Conservation (phyloP, 1,139 yeast genomes). For the Pneumocystis carinii region DNA sequence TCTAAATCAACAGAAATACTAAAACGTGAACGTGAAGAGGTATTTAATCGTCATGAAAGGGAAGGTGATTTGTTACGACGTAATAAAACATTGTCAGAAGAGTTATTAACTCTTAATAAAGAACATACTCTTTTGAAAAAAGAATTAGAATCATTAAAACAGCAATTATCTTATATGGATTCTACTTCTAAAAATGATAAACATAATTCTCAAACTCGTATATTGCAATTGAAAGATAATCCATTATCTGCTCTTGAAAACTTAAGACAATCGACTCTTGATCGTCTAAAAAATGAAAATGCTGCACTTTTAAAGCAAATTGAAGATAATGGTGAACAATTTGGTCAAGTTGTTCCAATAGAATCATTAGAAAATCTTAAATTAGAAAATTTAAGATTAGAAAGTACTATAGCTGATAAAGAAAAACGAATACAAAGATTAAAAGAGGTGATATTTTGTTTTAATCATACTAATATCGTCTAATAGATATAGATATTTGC, state of each 20-base stretch:
- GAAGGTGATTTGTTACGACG: constrained; percentile 11
- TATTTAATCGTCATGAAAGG: constrained; percentile 20
- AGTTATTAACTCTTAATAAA: constrained; percentile 22
- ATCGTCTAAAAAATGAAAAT: constrained; percentile 45
- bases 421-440: constrained; percentile 47
- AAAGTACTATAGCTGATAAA: constrained; percentile 36
- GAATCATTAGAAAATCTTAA: constrained; percentile 52
- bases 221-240: constrained; percentile 51
- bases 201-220: constrained; percentile 32
- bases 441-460: constrained; percentile 29
- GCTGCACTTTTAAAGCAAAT: constrained; percentile 31
- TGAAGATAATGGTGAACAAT: constrained; percentile 16
- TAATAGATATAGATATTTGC: constrained; percentile 27
- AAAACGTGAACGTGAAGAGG: constrained; percentile 24
- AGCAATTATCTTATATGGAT: constrained; percentile 21
- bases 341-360: constrained; percentile 34
- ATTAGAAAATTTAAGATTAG: constrained; percentile 37
- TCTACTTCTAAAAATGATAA: constrained; percentile 23
- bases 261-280: constrained; percentile 41
- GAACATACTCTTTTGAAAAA: constrained; percentile 26
- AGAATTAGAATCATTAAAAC: constrained; percentile 24
- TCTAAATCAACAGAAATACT: constrained; percentile 24
- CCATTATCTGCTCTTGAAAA: constrained; percentile 55
- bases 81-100: constrained; percentile 17
- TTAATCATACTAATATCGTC: not conserved